Percentiles rank a stretch among this genome's conserved stretches.
Evolutionary conservation across 2,329 filamentous ascomycete genomes (phyloP).

Genomic region (Calonectria hawksworthii): DNA sequence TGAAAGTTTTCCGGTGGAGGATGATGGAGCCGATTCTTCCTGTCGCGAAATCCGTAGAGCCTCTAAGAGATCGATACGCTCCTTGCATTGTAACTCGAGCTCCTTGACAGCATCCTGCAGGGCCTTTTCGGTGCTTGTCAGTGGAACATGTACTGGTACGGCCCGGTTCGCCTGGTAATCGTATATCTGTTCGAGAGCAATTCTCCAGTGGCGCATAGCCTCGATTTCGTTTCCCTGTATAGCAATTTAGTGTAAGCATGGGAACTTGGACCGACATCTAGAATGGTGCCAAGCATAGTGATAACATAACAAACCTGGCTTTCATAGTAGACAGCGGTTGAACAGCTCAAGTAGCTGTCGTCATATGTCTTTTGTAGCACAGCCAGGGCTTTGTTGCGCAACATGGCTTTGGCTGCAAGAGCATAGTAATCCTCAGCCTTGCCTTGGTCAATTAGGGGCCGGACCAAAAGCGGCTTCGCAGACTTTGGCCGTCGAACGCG

Average conservation of each 20-base stretch:
- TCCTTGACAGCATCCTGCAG: slow-evolving; percentile 85
- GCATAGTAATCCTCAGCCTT: slow-evolving; percentile 47
- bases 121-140: slow-evolving; percentile 86
- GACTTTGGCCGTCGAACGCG: slow-evolving; percentile 6
- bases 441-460: slow-evolving; percentile 26
- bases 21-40: slow-evolving; percentile 45
- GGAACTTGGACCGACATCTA: background rate
- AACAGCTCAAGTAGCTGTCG: slow-evolving; percentile 94
- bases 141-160: slow-evolving; percentile 76
- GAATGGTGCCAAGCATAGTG: background rate
- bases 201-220: slow-evolving; percentile 91
- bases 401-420: slow-evolving; percentile 58
- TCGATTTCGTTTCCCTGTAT: slow-evolving; percentile 92
- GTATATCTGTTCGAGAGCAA: slow-evolving; percentile 89
- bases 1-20: slow-evolving; percentile 38
- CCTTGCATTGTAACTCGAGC: slow-evolving; percentile 92
- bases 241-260: slow-evolving; percentile 20
- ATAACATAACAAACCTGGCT: slow-evolving; percentile 76
- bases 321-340: slow-evolving; percentile 96
- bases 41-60: slow-evolving; percentile 78
- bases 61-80: slow-evolving; percentile 89
- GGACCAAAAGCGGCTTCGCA: slow-evolving; percentile 10
- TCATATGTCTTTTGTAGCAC: slow-evolving; percentile 97
- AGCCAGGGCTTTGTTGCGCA: slow-evolving; percentile 70
- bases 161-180: slow-evolving; percentile 85